These are phyloP conservation scores for Amborella trichopoda DNA, from an alignment of 164 flowering plant genomes.

Conservation along the genomic window DNA sequence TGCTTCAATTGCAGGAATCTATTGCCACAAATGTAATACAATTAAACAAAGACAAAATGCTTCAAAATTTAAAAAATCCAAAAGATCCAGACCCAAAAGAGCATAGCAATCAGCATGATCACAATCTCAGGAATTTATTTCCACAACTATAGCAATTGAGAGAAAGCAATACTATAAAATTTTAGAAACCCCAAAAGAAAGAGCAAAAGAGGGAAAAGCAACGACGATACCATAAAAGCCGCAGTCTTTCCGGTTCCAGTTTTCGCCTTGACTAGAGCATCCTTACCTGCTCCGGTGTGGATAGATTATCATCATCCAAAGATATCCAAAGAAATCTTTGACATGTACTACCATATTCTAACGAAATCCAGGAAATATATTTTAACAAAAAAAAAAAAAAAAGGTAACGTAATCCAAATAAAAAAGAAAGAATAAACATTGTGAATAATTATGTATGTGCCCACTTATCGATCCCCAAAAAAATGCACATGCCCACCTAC, in stretches of 20 bases:
- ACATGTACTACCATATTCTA: not conserved
- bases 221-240: conserved; percentile 73
- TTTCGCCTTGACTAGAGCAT: conserved; percentile 83
- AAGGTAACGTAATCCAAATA: too few species aligned
- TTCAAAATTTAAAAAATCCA: not conserved
- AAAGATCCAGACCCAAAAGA: conserved; percentile 1
- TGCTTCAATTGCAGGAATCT: conserved; percentile 99
- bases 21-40: conserved; percentile 33
- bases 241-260: conserved; percentile 90
- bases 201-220: not conserved
- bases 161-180: too few species aligned
- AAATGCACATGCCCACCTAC: too few species aligned
- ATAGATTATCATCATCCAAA: conserved; percentile 1
- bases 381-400: too few species aligned
- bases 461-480: too few species aligned
- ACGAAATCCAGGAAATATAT: too few species aligned
- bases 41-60: conserved; percentile 8
- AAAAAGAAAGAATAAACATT: too few species aligned
- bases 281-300: conserved; percentile 52
- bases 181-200: too few species aligned
- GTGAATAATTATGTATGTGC: too few species aligned
- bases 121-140: too few species aligned
- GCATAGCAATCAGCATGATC: too few species aligned
- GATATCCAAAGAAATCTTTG: not conserved
- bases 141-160: too few species aligned